These are phyloP conservation scores for Pseudozyma pruni DNA, from an alignment of 1,284 basidiomycete genomes.

Conservation along the genomic window DNA sequence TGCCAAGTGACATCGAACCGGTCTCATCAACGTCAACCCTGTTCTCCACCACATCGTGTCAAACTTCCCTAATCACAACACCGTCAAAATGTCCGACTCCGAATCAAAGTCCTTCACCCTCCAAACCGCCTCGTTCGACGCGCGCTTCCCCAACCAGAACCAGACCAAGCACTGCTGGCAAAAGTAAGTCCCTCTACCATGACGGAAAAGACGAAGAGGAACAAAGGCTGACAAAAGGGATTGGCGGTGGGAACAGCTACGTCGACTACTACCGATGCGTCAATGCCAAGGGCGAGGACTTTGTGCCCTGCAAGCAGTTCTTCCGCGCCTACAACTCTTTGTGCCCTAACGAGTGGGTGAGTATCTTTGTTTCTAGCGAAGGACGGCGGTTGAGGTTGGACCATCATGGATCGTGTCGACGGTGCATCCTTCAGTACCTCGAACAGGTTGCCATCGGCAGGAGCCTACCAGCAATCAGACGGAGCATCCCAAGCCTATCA, in stretches of 20 bases:
- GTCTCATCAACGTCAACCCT: slow-evolving; percentile 14
- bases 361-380: slow-evolving; percentile 20
- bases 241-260: slow-evolving; percentile 55
- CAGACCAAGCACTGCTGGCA: slow-evolving; percentile 68
- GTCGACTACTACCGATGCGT: slow-evolving; percentile 94
- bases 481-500: no score
- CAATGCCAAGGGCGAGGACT: slow-evolving; percentile 96
- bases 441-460: no score
- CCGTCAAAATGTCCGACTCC: slow-evolving; percentile 44
- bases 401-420: not conserved
- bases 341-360: slow-evolving; percentile 78
- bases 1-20: not conserved
- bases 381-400: not conserved
- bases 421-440: no score
- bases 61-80: not conserved
- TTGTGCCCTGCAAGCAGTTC: slow-evolving; percentile 98
- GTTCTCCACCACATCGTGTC: slow-evolving; percentile 7
- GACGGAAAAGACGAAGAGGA: no score
- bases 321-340: slow-evolving; percentile 94
- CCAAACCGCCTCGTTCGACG: slow-evolving; percentile 66
- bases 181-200: slow-evolving; percentile 50
- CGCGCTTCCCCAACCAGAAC: slow-evolving; percentile 68
- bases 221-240: slow-evolving; percentile 1
- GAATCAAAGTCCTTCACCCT: slow-evolving; percentile 60
- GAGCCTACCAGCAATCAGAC: no score